phyloP scores from a whole-genome alignment of 2,329 filamentous ascomycete species.

The Cladobotryum protrusum region DNA sequence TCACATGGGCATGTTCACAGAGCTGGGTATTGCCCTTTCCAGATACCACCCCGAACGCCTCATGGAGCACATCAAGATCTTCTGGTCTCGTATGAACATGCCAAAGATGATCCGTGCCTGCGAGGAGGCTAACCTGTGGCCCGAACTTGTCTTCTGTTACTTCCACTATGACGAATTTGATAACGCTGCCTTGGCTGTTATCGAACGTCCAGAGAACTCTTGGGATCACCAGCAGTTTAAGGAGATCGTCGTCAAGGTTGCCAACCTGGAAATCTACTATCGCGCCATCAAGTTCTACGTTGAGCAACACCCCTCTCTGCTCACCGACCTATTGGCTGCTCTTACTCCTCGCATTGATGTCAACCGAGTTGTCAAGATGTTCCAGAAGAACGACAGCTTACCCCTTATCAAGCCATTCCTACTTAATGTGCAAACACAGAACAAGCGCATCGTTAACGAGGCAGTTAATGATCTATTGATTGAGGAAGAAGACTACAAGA shows the following conservation, averaged over 20 bases:
- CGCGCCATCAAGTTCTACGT: conserved; percentile 94
- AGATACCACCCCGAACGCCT: conserved; percentile 93
- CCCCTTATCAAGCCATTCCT: conserved; percentile 98
- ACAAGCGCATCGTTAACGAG: conserved; percentile 97
- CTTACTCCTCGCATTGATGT: conserved; percentile 93
- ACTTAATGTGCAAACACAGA: conserved; percentile 90
- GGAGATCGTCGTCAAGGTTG: conserved; percentile 95
- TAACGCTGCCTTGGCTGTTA: conserved; percentile 93
- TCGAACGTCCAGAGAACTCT: conserved; percentile 93
- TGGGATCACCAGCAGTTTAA: conserved; percentile 99
- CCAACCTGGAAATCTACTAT: conserved; percentile 99
- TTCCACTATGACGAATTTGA: conserved; percentile 98
- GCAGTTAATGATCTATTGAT: conserved; percentile 97
- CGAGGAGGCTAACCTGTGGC: conserved; percentile 94
- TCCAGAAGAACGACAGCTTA: conserved; percentile 96
- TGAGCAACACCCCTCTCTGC: conserved; percentile 88
- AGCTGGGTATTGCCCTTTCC: conserved; percentile 82
- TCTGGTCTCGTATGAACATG: conserved; percentile 97
- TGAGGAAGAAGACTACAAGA: conserved; percentile 99
- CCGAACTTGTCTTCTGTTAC: conserved; percentile 95
- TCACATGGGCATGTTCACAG: conserved; percentile 97
- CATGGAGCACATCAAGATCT: conserved; percentile 98
- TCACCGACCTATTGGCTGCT: conserved; percentile 91
- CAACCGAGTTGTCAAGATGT: conserved; percentile 98
- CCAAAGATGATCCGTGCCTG: conserved; percentile 92